Conservation (phyloP, 192 early-diverging fungal genomes). For the Coemansia pectinata region DNA sequence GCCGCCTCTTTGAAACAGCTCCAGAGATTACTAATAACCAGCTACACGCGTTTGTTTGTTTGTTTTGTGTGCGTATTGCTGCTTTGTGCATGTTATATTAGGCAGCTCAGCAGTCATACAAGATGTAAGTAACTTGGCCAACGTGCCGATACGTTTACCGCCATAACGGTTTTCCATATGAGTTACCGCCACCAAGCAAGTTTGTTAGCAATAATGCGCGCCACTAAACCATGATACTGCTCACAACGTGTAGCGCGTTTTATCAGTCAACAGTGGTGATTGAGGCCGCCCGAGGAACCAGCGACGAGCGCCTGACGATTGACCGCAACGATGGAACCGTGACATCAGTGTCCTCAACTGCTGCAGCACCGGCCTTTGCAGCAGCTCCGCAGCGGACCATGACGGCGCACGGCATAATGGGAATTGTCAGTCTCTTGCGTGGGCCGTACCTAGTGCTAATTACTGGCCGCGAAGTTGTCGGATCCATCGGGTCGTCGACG, state of each 20-base stretch:
- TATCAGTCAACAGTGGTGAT: constrained; percentile 41
- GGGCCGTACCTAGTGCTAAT: constrained; percentile 54
- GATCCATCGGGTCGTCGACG: constrained; percentile 34
- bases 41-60: neutral
- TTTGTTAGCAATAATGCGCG: neutral
- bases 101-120: constrained; percentile 52
- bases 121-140: constrained; percentile 23
- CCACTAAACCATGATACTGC: neutral
- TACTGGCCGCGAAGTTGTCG: constrained; percentile 42
- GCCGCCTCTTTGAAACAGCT: neutral
- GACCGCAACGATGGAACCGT: constrained; percentile 37
- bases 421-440: constrained; percentile 41
- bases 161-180: neutral
- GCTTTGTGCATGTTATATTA: constrained; percentile 2
- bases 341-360: neutral
- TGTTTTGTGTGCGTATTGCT: neutral
- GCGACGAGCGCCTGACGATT: constrained; percentile 37
- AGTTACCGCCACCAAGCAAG: constrained; percentile 2
- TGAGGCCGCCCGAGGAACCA: constrained; percentile 40
- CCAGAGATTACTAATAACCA: neutral
- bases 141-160: neutral
- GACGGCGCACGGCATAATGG: constrained; percentile 49
- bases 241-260: constrained; percentile 39
- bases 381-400: constrained; percentile 43
- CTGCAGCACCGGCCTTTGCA: constrained; percentile 23